Percentiles rank a stretch among this genome's conserved stretches.
These are phyloP conservation scores for Amoebophrya sp. DNA, from an alignment of 169 alveolate genomes.

Conservation along the genomic window DNA sequence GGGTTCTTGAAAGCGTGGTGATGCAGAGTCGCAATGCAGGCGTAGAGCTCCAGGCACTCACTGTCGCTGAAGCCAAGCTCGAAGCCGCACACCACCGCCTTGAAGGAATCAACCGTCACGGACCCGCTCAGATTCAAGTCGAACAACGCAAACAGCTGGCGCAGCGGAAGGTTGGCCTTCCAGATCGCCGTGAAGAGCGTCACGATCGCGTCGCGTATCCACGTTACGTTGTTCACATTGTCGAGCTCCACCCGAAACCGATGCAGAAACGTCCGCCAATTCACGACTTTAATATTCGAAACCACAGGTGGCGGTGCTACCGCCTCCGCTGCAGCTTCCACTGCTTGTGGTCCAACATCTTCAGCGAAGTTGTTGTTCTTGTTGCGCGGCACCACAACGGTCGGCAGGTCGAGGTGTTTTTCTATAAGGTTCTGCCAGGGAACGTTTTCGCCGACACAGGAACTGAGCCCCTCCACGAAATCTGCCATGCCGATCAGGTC, in stretches of 20 bases:
- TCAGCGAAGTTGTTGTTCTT: no score
- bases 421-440: not conserved
- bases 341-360: no score
- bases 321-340: no score
- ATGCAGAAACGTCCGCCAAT: not conserved
- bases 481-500: not conserved
- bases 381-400: no score
- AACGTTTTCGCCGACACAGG: not conserved
- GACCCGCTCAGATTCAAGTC: not conserved
- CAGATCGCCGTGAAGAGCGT: not conserved
- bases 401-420: not conserved
- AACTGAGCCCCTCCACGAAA: not conserved
- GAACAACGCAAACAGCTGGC: not conserved
- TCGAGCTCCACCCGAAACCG: not conserved
- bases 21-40: no score
- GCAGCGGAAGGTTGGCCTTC: not conserved
- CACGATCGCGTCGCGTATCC: not conserved
- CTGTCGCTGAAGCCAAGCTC: no score
- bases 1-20: no score
- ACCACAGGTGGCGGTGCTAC: no score
- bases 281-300: no score
- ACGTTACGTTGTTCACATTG: not conserved
- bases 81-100: no score
- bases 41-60: no score
- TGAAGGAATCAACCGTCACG: no score